Conservation (phyloP, 2,329 filamentous ascomycete genomes). For the Fusarium sp. region DNA sequence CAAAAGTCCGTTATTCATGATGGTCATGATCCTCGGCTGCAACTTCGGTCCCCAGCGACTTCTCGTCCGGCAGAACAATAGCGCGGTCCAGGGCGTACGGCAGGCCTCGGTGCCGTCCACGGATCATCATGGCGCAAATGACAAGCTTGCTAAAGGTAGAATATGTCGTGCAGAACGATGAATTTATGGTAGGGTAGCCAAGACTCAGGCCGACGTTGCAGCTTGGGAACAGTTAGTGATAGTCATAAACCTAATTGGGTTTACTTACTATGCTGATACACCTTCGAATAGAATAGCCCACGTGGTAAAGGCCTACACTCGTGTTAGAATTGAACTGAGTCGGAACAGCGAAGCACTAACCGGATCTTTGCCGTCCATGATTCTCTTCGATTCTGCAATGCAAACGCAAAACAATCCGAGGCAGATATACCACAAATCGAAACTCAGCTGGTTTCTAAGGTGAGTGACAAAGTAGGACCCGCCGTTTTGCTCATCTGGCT, state of each 20-base stretch:
- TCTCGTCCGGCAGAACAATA: slow-evolving; percentile 48
- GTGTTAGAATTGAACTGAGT: background rate
- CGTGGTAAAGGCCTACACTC: slow-evolving; percentile 43
- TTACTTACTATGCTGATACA: slow-evolving; percentile 49
- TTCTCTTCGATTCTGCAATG: slow-evolving; percentile 45
- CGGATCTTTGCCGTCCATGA: slow-evolving; percentile 42
- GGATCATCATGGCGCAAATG: slow-evolving; percentile 54
- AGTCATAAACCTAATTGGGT: no score
- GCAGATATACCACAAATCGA: slow-evolving; percentile 57
- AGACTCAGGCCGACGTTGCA: slow-evolving; percentile 53
- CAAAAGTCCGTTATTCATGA: slow-evolving; percentile 8
- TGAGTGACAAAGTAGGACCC: slow-evolving; percentile 49
- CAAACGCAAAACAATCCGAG: slow-evolving; percentile 53
- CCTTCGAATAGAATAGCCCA: slow-evolving; percentile 52
- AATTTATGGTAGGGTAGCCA: slow-evolving; percentile 43
- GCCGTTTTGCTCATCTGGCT: slow-evolving; percentile 45
- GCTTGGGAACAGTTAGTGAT: slow-evolving; percentile 34
- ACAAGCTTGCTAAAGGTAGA: slow-evolving; percentile 51
- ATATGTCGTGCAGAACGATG: slow-evolving; percentile 49
- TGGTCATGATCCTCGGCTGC: slow-evolving; percentile 19
- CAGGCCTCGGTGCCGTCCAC: slow-evolving; percentile 52
- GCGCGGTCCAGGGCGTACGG: slow-evolving; percentile 51
- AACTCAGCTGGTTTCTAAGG: slow-evolving; percentile 54
- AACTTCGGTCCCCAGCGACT: background rate
- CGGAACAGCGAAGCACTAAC: slow-evolving; percentile 24